Conservation (phyloP, 768 basidiomycete species). For the Amanita fuliginea region DNA sequence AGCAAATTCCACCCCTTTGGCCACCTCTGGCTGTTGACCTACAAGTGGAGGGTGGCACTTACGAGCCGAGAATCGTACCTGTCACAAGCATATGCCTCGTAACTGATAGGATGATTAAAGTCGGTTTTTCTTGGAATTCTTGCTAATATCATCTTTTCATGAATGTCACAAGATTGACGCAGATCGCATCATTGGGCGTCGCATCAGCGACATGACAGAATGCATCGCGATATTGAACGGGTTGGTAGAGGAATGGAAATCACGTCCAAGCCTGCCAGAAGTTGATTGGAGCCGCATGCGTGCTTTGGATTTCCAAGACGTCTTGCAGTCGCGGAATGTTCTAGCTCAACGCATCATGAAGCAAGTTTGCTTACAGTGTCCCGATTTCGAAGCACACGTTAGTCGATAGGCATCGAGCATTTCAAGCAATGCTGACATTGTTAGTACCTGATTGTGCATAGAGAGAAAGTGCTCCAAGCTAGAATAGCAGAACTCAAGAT, state of each 20-base stretch:
- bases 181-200: conserved; percentile 54
- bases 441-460: conserved; percentile 72
- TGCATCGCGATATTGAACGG: conserved; percentile 37
- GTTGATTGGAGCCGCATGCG: conserved; percentile 78
- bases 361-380: conserved; percentile 46
- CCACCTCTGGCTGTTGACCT: conserved; percentile 45
- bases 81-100: conserved; percentile 69
- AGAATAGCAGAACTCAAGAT: conserved; percentile 73
- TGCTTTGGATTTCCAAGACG: conserved; percentile 87
- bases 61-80: conserved; percentile 57
- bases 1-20: conserved; percentile 67
- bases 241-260: conserved; percentile 47
- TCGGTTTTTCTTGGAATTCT: conserved; percentile 13
- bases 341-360: conserved; percentile 31
- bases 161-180: conserved; percentile 47
- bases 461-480: conserved; percentile 58
- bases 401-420: conserved; percentile 18
- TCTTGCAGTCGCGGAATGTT: conserved; percentile 46
- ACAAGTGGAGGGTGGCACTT: conserved; percentile 39
- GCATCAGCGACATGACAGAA: conserved; percentile 53
- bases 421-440: conserved; percentile 4
- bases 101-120: conserved; percentile 64
- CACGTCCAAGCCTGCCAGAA: conserved; percentile 45
- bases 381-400: conserved; percentile 68
- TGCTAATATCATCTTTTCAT: background rate